Evolutionary conservation across 345 rosid species (phyloP).

Genomic region (Luvunga scandens): DNA sequence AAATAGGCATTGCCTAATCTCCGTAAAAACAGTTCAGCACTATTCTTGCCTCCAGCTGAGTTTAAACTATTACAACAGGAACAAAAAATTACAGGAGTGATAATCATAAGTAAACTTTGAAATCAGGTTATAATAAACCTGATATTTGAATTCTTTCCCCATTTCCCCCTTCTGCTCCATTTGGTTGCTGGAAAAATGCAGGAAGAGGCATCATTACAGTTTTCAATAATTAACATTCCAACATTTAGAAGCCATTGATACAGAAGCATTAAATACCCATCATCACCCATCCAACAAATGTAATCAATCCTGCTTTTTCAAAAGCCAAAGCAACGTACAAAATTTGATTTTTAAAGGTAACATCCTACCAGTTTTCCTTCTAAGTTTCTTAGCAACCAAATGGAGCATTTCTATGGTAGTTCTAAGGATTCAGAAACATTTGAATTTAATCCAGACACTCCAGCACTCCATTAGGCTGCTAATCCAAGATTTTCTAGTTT

Average conservation of each 20-base stretch:
- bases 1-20: not conserved
- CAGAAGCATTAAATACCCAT: conserved; percentile 6
- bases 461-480: not conserved
- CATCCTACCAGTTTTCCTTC: not conserved
- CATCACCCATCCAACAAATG: conserved; percentile 4
- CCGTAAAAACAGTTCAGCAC: not conserved
- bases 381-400: conserved; percentile 7
- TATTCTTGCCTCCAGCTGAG: conserved; percentile 3
- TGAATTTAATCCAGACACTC: not conserved
- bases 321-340: not conserved
- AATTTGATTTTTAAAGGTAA: not conserved
- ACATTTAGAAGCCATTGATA: not conserved
- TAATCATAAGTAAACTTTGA: conserved; percentile 25
- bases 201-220: conserved; percentile 25
- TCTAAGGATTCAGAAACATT: not conserved
- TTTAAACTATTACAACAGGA: not conserved
- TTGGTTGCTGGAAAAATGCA: conserved; percentile 46
- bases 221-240: conserved; percentile 2
- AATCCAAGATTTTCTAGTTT: not conserved
- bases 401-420: not conserved
- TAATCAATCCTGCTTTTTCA: conserved; percentile 1
- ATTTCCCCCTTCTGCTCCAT: conserved; percentile 41
- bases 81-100: not conserved
- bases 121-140: conserved; percentile 41
- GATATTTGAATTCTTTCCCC: conserved; percentile 38